Percentiles rank a stretch among this genome's conserved stretches.
These are phyloP conservation scores for Hypoxylon cercidicola DNA, from an alignment of 495 filamentous ascomycete genomes.

Conservation along the genomic window DNA sequence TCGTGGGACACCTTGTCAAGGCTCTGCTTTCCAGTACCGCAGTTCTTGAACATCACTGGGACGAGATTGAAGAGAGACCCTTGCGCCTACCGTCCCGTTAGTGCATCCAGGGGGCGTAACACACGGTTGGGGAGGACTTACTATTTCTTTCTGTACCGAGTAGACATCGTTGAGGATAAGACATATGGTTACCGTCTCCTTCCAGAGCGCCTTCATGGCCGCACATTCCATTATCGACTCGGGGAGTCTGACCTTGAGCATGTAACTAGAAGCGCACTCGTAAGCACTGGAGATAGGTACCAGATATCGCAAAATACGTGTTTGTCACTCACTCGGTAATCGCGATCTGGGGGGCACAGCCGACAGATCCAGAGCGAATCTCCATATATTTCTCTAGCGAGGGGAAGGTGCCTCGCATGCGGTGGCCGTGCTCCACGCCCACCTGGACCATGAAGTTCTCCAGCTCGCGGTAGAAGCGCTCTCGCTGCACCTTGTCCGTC, in stretches of 20 bases:
- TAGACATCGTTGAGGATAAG: constrained; percentile 46
- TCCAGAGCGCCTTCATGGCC: constrained; percentile 42
- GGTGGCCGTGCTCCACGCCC: constrained; percentile 37
- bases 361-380: constrained; percentile 43
- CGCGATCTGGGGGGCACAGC: constrained; percentile 44
- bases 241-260: constrained; percentile 43
- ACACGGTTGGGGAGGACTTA: constrained; percentile 23
- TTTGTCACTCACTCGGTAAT: constrained; percentile 42
- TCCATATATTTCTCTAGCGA: constrained; percentile 38
- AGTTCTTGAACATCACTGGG: constrained; percentile 42
- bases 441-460: constrained; percentile 46
- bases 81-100: constrained; percentile 29
- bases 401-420: constrained; percentile 40
- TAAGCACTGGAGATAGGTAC: constrained; percentile 17
- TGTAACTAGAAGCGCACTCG: constrained; percentile 24
- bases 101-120: background rate
- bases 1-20: constrained; percentile 31
- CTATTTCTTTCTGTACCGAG: constrained; percentile 46
- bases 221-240: constrained; percentile 42
- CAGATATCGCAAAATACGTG: background rate
- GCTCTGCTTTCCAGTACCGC: constrained; percentile 23
- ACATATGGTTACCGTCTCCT: constrained; percentile 42
- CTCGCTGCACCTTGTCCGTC: constrained; percentile 37
- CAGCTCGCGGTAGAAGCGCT: constrained; percentile 43
- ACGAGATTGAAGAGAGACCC: constrained; percentile 43